These are phyloP conservation scores for Thraustotheca clavata DNA, from an alignment of 352 stramenopile species.

Conservation along the genomic window DNA sequence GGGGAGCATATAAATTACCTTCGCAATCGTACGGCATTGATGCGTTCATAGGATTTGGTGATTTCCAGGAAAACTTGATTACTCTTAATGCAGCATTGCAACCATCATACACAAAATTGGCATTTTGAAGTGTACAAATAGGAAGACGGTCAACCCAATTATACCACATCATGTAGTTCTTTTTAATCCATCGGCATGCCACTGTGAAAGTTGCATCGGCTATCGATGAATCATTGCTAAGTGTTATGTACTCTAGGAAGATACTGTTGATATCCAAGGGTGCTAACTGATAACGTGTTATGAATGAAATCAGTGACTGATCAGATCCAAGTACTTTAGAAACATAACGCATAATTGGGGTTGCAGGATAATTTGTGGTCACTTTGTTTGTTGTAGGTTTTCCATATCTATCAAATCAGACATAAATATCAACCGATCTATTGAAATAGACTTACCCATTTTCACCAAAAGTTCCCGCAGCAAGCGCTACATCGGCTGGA, in stretches of 20 bases:
- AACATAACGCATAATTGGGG: slow-evolving; percentile 34
- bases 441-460: too few relatives aligned
- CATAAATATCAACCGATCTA: too few relatives aligned
- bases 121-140: slow-evolving; percentile 26
- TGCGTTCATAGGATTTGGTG: slow-evolving; percentile 30
- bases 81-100: slow-evolving; percentile 25
- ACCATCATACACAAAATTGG: slow-evolving; percentile 26
- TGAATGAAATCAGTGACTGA: slow-evolving; percentile 23
- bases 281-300: not conserved
- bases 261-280: not conserved
- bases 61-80: slow-evolving; percentile 35
- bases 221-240: not conserved
- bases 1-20: slow-evolving; percentile 26
- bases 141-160: slow-evolving; percentile 37
- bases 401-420: slow-evolving; percentile 34
- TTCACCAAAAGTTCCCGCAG: not conserved
- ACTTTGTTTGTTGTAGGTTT: slow-evolving; percentile 36
- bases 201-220: not conserved
- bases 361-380: slow-evolving; percentile 36
- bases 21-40: slow-evolving; percentile 37
- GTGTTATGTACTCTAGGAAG: not conserved
- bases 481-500: not conserved
- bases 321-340: slow-evolving; percentile 21
- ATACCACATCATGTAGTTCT: slow-evolving; percentile 44
- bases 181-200: slow-evolving; percentile 40